Evolutionary conservation across 805 yeast species (phyloP).

Genomic region (Kazachstania psychrophila): DNA sequence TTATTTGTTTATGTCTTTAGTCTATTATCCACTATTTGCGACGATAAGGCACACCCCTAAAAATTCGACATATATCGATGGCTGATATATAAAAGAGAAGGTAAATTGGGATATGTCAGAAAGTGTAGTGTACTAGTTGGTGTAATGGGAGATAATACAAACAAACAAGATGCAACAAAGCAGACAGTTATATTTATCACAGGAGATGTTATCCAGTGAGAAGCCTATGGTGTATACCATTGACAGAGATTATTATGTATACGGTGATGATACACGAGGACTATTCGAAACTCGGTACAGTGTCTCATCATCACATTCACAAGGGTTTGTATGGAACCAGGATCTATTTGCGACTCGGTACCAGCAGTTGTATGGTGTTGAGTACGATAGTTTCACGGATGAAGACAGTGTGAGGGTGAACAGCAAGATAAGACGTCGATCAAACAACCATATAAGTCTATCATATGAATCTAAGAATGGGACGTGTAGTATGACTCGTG

Average conservation of each 20-base stretch:
- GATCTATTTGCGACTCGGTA: slow-evolving; percentile 65
- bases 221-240: slow-evolving; percentile 1
- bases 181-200: not conserved
- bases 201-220: not conserved
- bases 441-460: not conserved
- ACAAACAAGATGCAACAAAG: too few relatives aligned
- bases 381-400: slow-evolving; percentile 19
- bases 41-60: too few relatives aligned
- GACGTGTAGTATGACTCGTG: not conserved
- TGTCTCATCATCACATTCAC: slow-evolving; percentile 39
- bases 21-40: too few relatives aligned
- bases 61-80: too few relatives aligned
- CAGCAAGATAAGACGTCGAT: not conserved
- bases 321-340: slow-evolving; percentile 71
- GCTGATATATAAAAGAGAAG: too few relatives aligned
- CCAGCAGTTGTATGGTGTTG: slow-evolving; percentile 44
- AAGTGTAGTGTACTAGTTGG: too few relatives aligned
- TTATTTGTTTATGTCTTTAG: too few relatives aligned
- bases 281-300: too few relatives aligned
- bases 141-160: too few relatives aligned
- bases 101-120: too few relatives aligned
- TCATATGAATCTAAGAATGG: slow-evolving; percentile 1
- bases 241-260: too few relatives aligned
- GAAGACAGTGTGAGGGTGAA: slow-evolving; percentile 20
- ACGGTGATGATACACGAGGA: too few relatives aligned